These are phyloP conservation scores for Phytopythium aichiense DNA, from an alignment of 352 stramenopile genomes.

Conservation along the genomic window DNA sequence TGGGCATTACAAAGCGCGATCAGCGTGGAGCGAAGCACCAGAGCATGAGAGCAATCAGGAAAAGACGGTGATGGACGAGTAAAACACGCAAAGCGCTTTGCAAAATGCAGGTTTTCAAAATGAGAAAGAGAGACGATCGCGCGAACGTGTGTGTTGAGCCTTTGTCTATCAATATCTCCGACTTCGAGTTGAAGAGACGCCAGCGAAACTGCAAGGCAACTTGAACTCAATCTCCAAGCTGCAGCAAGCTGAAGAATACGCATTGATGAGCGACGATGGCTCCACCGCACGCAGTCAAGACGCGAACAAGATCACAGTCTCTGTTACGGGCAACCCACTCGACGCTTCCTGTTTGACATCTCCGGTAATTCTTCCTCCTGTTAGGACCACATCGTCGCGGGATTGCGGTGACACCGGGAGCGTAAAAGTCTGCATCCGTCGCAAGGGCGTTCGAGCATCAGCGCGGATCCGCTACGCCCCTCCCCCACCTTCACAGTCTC, in stretches of 20 bases:
- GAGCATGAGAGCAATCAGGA: neutral
- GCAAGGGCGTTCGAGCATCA: conserved; percentile 10
- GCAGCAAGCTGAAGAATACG: neutral
- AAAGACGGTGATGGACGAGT: neutral
- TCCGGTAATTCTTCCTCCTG: neutral
- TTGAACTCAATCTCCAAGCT: neutral
- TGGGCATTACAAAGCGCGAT: conserved; percentile 32
- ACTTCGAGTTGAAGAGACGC: too few species aligned
- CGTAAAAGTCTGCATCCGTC: conserved; percentile 4
- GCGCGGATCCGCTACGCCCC: conserved; percentile 27
- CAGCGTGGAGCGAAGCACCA: conserved; percentile 24
- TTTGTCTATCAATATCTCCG: neutral
- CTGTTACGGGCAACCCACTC: neutral
- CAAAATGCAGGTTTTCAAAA: neutral
- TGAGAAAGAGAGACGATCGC: neutral
- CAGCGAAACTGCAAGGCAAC: neutral
- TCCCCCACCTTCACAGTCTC: neutral
- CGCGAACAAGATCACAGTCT: neutral
- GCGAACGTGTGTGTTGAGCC: too few species aligned
- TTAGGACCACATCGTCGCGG: neutral
- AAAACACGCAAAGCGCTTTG: neutral
- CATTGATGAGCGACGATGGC: neutral
- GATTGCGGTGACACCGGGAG: neutral
- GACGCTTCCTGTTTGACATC: neutral
- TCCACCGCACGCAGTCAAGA: neutral